A percentile compares a stretch with the other conserved stretches of the same genome.
phyloP scores from a whole-genome alignment of 352 stramenopile genomes.

The Globisporangium paddicum region DNA sequence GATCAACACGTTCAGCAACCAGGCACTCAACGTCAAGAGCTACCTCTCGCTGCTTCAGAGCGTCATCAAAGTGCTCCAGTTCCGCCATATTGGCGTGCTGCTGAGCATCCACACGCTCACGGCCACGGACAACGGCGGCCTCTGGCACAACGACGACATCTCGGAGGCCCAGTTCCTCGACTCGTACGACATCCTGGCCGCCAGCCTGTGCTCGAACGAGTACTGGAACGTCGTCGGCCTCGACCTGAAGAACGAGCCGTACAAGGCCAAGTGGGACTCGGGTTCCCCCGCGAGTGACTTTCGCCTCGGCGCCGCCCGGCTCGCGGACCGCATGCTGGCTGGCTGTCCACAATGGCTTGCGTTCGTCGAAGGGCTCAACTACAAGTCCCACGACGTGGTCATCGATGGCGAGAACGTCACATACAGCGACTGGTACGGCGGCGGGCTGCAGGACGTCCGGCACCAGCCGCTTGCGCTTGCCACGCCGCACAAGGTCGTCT shows the following conservation, averaged over 20 bases:
- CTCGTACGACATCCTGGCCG: constrained; percentile 18
- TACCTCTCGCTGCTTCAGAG: constrained; percentile 30
- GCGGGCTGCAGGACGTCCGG: constrained; percentile 25
- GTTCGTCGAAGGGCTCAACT: constrained; percentile 35
- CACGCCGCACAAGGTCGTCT: constrained; percentile 23
- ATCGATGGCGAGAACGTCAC: constrained; percentile 24
- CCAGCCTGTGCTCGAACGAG: constrained; percentile 8
- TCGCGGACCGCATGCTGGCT: constrained; percentile 25
- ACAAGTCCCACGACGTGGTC: constrained; percentile 17
- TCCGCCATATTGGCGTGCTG: constrained; percentile 22
- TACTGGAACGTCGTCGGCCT: constrained; percentile 65
- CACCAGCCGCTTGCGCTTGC: constrained; percentile 13
- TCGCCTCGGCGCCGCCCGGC: constrained; percentile 14
- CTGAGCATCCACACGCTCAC: constrained; percentile 27
- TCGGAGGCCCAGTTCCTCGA: constrained; percentile 18
- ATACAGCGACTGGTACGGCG: constrained; percentile 38
- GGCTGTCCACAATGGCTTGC: constrained; percentile 28
- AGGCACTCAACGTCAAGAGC: constrained; percentile 21
- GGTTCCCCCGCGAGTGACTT: constrained; percentile 21
- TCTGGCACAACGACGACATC: constrained; percentile 19
- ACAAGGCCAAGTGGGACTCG: constrained; percentile 42
- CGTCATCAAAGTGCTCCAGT: constrained; percentile 24
- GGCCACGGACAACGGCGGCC: constrained; percentile 8
- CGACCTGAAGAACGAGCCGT: constrained; percentile 61
- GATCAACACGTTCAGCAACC: constrained; percentile 29